Base-by-base conservation (phyloP, 495 filamentous ascomycete genomes). In the Aspergillus asperescens region DNA sequence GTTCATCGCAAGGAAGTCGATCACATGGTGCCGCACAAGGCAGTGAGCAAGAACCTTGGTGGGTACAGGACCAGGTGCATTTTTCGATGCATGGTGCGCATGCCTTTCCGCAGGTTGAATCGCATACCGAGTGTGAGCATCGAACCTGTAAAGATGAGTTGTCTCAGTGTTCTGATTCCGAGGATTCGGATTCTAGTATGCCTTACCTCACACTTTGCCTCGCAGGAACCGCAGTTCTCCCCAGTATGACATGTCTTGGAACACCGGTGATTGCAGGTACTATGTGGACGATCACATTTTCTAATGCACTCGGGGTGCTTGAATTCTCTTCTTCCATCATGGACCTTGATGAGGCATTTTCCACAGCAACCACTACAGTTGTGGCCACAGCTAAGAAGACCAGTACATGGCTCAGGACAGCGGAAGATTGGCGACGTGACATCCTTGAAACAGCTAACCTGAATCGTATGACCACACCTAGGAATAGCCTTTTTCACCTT, bases 21-120 rank as follows among this genome's bases (percentile, higher is more conserved):
- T 87, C 78, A 55, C 79, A 79, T 0, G 81, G 79, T n/a, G 81
- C 86, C 1, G 72, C 73, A 51, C 76, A 84, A 27, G 86, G 85
- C 76, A 88, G 77, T 15, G 70, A 66, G 52, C 84, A 85, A n/a
- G 31, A 59, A 50, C 8, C 70, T 69, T 62, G 88, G 84, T 6
- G 71, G 59, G 61, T 86, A 89, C 7, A 57, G 55, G 42, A 77
- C 87, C 5, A 73, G 61, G 56, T 85, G 88, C 35, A 65, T 59
- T 16, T 66, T 43, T 80, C 76, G 1, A 78, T 80, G 55, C 87
- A 90, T 9, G 83, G 87, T 23, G 69, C 60, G 57, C 85, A 89
- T 16, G 86, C 79, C 50, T 89, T 79, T 10, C 67, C 64, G 63
- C 85, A 89, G 39, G 65, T 68, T 54, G 77, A 77, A 12, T 57